These are phyloP conservation scores for Penicillium samsonianum DNA, from an alignment of 495 filamentous ascomycete species.

Conservation along the genomic window DNA sequence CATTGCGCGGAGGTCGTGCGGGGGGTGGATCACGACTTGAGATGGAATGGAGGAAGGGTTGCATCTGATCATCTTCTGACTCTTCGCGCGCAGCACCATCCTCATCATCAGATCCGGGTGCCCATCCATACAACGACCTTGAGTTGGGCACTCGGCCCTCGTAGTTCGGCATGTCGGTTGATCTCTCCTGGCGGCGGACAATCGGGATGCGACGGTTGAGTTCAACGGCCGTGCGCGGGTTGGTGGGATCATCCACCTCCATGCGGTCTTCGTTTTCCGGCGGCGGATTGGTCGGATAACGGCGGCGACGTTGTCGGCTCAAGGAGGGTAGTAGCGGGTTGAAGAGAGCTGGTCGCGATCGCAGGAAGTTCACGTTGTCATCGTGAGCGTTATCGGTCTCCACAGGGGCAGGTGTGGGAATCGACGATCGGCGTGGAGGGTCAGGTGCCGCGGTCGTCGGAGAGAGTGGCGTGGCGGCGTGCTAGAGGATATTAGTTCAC, in stretches of 20 bases:
- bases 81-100: constrained; percentile 39
- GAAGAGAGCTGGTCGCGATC: constrained; percentile 43
- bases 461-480: constrained; percentile 42
- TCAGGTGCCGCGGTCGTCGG: constrained; percentile 31
- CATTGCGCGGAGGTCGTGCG: constrained; percentile 33
- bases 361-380: constrained; percentile 61
- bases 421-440: constrained; percentile 37
- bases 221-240: constrained; percentile 37
- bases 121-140: constrained; percentile 61
- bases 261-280: constrained; percentile 44
- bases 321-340: constrained; percentile 37
- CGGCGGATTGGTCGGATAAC: constrained; percentile 28
- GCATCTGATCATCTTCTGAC: constrained; percentile 36
- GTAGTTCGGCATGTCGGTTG: constrained; percentile 43
- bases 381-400: constrained; percentile 57
- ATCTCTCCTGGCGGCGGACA: constrained; percentile 36
- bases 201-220: constrained; percentile 48
- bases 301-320: constrained; percentile 40
- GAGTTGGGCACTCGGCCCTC: constrained; percentile 50
- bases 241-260: constrained; percentile 43
- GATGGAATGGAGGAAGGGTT: constrained; percentile 30
- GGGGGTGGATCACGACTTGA: constrained; percentile 32
- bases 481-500: constrained; percentile 16
- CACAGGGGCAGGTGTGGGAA: constrained; percentile 44
- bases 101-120: constrained; percentile 57